Conservation (phyloP, 2,329 filamentous ascomycete genomes). For the Chrysosporium queenslandicum region DNA sequence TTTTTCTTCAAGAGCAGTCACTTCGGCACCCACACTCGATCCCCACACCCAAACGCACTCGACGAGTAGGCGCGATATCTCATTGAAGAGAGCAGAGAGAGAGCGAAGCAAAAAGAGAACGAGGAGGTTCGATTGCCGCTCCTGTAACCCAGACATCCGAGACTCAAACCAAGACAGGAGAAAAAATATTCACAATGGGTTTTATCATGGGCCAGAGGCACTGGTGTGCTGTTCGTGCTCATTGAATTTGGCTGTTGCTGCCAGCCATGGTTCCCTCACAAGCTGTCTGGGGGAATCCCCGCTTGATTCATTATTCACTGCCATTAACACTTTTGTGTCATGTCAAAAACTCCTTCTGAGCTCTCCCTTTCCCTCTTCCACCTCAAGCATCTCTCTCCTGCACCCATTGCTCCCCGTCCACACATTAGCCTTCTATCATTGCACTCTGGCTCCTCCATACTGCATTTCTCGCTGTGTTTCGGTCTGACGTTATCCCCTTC, state of each 20-base stretch:
- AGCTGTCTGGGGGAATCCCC: slow-evolving; percentile 9
- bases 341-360: background rate
- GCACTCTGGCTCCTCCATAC: background rate
- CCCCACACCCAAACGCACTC: background rate
- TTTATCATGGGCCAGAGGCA: background rate
- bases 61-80: slow-evolving; percentile 3
- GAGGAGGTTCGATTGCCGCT: background rate
- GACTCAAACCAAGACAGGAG: background rate
- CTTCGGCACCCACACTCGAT: background rate
- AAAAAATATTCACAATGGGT: background rate
- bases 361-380: background rate
- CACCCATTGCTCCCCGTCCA: background rate
- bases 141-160: background rate
- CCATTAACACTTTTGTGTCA: background rate
- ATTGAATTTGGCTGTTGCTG: slow-evolving; percentile 9
- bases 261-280: slow-evolving; percentile 10
- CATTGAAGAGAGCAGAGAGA: background rate
- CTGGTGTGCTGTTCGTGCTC: slow-evolving; percentile 10
- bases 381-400: background rate
- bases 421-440: background rate
- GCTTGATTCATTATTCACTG: slow-evolving; percentile 4
- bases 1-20: background rate
- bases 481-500: background rate
- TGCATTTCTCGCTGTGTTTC: background rate
- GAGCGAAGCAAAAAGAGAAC: no score